A percentile compares a stretch with the other conserved stretches of the same genome.
These are phyloP conservation scores for Ampelocalamus luodianensis DNA, from an alignment of 176 grass and related monocot species.

Conservation along the genomic window DNA sequence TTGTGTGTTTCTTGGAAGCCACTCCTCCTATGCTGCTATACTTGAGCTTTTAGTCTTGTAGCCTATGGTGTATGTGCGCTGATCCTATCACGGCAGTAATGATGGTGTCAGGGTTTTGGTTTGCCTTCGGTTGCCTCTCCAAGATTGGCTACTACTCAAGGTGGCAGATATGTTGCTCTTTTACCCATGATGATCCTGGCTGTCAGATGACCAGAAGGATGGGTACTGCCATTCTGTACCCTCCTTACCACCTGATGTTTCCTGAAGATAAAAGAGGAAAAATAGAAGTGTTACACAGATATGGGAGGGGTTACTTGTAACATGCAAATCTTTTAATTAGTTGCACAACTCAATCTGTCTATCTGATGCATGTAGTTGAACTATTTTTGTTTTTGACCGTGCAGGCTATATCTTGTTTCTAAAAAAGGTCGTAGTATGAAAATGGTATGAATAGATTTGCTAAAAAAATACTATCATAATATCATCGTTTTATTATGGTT, in stretches of 20 bases:
- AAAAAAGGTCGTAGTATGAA: neutral
- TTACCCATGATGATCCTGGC: conserved; percentile 68
- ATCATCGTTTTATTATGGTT: neutral
- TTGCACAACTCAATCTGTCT: neutral
- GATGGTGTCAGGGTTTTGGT: conserved; percentile 48
- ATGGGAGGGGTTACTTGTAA: neutral
- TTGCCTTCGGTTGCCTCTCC: conserved; percentile 38
- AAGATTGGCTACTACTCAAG: conserved; percentile 34
- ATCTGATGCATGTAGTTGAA: neutral
- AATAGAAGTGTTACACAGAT: neutral
- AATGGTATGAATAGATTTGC: neutral
- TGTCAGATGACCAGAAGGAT: conserved; percentile 71
- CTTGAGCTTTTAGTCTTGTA: conserved; percentile 41
- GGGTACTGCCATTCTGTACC: conserved; percentile 71
- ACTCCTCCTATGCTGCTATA: conserved; percentile 37
- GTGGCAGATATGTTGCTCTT: conserved; percentile 31
- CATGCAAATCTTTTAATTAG: neutral
- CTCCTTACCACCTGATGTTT: conserved; percentile 60
- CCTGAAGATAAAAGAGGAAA: conserved; percentile 45
- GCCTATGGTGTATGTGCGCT: conserved; percentile 38
- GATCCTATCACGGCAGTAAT: conserved; percentile 57
- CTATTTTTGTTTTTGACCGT: neutral
- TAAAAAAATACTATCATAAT: neutral
- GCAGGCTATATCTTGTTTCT: neutral
- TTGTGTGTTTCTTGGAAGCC: conserved; percentile 65